Base-by-base conservation (phyloP, 345 rosid genomes). In the Acer yangbiense region DNA sequence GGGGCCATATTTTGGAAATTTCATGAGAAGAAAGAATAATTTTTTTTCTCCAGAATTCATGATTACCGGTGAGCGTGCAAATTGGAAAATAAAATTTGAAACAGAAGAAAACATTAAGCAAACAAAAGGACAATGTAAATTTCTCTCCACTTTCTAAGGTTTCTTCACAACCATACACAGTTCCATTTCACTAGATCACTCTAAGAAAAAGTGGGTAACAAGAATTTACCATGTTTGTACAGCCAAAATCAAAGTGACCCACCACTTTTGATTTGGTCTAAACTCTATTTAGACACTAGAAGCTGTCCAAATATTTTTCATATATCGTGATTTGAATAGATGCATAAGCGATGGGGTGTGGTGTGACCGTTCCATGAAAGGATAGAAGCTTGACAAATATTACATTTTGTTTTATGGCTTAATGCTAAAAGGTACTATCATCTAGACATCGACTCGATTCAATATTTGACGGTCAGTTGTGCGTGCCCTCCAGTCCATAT, bases 181-280 rank as follows among this genome's bases (percentile, higher is more conserved):
- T 46, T 21, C 68, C 29, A 52, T 12, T 3, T 32, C 61, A 73
- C 39, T 12, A 65, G 44, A 69, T 48, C 6, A 75, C 68, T 29
- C 68, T 64, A 48, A 41, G 35, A 41, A 41, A 52, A 29, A 18
- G 77, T 46, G 76, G 73, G 39, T 29, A 76, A 74, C 85, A 76
- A 13, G 55, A 74, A 14, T 65, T 79, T 12, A 55, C 25, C 79
- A 57, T 66, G 54, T 65, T 79, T 73, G 68, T 70, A 75, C 75
- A 7, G 68, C 65, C 13, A 63, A 60, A 54, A 71, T 9, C 76
- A 46, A 18, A n/a, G 27, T 39, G 76, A 69, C 71, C 76, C 78
- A 4, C 39, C 46, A 43, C 46, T 43, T 7, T 43, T 43, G 46
- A 43, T 43, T 43, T 35, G 39, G 6, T 35, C 39, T 35, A 35